Evolutionary conservation across 805 yeast species (phyloP).

Genomic region (Zygosaccharomyces rouxii): DNA sequence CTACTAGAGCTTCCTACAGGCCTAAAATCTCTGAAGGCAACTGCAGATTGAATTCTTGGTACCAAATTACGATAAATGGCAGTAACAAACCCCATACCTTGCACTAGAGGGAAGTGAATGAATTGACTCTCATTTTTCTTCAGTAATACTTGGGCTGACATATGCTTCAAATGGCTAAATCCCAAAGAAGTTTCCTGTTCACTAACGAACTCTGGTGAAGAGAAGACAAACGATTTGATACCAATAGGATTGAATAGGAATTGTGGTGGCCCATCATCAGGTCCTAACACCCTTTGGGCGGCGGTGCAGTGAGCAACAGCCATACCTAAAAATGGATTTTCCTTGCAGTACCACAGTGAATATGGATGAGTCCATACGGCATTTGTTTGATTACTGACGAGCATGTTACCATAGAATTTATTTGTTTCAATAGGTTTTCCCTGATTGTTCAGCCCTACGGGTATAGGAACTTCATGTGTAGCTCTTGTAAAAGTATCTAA

Average conservation of each 20-base stretch:
- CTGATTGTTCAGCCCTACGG: conserved; percentile 24
- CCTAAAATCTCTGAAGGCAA: conserved; percentile 56
- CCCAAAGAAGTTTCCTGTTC: conserved; percentile 25
- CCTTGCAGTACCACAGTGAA: conserved; percentile 61
- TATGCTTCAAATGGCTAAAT: conserved; percentile 31
- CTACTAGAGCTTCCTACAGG: conserved; percentile 38
- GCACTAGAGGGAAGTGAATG: conserved; percentile 58
- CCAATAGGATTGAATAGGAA: conserved; percentile 67
- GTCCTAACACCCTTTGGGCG: conserved; percentile 64
- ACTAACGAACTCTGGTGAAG: conserved; percentile 41
- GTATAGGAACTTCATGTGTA: conserved; percentile 29
- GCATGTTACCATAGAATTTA: conserved; percentile 70
- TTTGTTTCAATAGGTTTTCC: conserved; percentile 60
- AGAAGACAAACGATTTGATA: conserved; percentile 53
- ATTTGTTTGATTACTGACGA: conserved; percentile 59
- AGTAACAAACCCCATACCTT: conserved; percentile 81
- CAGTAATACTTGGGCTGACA: conserved; percentile 35
- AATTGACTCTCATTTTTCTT: conserved; percentile 35
- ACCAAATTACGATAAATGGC: conserved; percentile 52
- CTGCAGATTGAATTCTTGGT: conserved; percentile 54
- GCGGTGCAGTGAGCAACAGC: conserved; percentile 62
- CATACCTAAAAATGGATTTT: conserved; percentile 48
- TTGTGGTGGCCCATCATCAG: conserved; percentile 45
- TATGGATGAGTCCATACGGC: conserved; percentile 84
- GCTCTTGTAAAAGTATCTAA: conserved; percentile 37